A percentile compares a stretch with the other conserved stretches of the same genome.
These are phyloP conservation scores for Lactarius psammicola DNA, from an alignment of 768 basidiomycete species.

Conservation along the genomic window DNA sequence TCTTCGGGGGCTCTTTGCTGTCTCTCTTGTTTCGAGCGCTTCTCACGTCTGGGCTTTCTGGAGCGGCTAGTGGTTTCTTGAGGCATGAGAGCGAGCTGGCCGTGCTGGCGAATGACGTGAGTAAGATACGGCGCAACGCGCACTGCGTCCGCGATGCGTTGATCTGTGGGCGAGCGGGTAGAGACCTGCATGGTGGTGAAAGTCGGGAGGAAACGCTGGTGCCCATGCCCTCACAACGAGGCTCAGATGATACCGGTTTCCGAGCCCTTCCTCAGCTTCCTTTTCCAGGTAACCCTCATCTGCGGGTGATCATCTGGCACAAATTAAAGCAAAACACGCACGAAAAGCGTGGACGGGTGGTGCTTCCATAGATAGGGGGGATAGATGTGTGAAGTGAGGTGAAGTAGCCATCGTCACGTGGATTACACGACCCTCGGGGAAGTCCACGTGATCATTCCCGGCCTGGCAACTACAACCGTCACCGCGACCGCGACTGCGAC, in stretches of 20 bases:
- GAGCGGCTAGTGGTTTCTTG: conserved; percentile 52
- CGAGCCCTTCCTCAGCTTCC: conserved; percentile 20
- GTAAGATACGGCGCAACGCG: conserved; percentile 54
- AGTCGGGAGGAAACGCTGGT: conserved; percentile 27
- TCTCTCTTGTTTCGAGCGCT: conserved; percentile 26
- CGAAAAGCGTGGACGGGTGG: background rate
- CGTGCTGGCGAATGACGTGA: conserved; percentile 53
- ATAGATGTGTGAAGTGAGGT: background rate
- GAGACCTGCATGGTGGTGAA: conserved; percentile 28
- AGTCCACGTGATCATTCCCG: background rate
- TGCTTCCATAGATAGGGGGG: background rate
- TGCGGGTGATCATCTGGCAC: conserved; percentile 16
- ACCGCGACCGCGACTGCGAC: background rate
- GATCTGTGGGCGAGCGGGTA: conserved; percentile 29
- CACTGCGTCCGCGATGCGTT: conserved; percentile 32
- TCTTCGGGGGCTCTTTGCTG: conserved; percentile 22
- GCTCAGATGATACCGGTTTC: conserved; percentile 18
- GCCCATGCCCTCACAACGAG: conserved; percentile 31
- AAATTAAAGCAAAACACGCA: background rate
- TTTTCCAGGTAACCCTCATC: conserved; percentile 20
- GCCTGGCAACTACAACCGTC: background rate
- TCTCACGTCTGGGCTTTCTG: conserved; percentile 42
- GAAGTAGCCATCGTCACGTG: too few species aligned
- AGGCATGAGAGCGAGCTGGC: conserved; percentile 48
- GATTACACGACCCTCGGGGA: background rate